Base-by-base conservation (phyloP, 495 filamentous ascomycete genomes). In the Hypomontagnella submonticulosa region DNA sequence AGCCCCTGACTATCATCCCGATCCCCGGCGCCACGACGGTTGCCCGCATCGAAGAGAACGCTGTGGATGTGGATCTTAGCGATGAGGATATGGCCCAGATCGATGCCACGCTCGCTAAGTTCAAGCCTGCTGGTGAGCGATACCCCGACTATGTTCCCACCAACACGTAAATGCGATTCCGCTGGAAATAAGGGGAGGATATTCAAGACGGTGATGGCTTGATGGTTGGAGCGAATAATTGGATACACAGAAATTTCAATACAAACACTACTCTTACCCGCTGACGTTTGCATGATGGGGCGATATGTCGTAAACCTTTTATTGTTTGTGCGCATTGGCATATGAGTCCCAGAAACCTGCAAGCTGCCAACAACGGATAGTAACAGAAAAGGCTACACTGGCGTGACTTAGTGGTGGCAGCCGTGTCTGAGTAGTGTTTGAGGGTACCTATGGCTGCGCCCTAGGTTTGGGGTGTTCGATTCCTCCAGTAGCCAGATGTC, bases 1-100 rank as follows among this genome's bases (percentile, higher is more conserved):
- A 27, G 23, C 23, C 87, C 10, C 81, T 88, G 10, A 83, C 80
- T 4, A 89, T 96, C 66, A 89, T 96, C 56, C 93, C 92, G 3
- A 96, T 97, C 63, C 93, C 92, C 0, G 92, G 93, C 11, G 85
- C 88, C 10, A 87, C 83, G 30, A 80, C 76, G 1, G 76, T 58
- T 2, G 74, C 54, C 4, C 73, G 83, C 4, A 77, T 87, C 1
- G 46, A 67, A 15, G 85, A 88, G 75, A 89, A 88, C 70, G 52
- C 70, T 4, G 72, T 61, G 12, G 23, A 73, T 8, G 74, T 87
- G 0, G 73, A 80, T 0, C 60, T 88, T 20, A 76, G 71, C 4
- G 73, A 79, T 6, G 77, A 76, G 11, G 86, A 88, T 65, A 68
- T 83, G 77, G 71, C 61, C n/a, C 73, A 79, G 64, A 82, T 89